Evolutionary conservation across 176 grass and related monocot genomes (phyloP).

Genomic region (Neostapfia colusana): DNA sequence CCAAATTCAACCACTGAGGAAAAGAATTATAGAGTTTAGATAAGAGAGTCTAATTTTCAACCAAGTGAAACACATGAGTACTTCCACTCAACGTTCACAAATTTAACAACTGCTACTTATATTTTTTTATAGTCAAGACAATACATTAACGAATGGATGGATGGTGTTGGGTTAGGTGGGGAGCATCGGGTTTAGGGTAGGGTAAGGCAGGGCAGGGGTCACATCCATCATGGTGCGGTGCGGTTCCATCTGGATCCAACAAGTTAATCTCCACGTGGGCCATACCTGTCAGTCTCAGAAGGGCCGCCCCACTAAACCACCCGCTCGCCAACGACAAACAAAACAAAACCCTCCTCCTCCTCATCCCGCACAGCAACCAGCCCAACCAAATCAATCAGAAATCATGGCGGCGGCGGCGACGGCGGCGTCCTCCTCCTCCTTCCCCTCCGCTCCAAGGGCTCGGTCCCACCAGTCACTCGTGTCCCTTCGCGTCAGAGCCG

Average conservation of each 20-base stretch:
- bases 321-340: background rate
- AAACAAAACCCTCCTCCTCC: background rate
- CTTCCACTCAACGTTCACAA: no score
- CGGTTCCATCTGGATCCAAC: background rate
- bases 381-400: background rate
- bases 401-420: conserved; percentile 38
- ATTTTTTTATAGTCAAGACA: no score
- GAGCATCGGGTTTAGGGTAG: no score
- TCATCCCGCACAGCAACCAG: background rate
- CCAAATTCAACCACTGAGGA: no score
- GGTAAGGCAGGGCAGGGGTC: no score
- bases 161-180: no score
- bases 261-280: background rate
- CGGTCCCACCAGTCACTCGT: background rate
- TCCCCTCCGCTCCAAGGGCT: background rate
- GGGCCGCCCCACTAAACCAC: background rate
- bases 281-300: background rate
- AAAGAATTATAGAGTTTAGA: no score
- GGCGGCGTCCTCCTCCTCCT: conserved; percentile 5
- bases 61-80: no score
- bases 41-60: no score
- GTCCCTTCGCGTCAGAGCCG: background rate
- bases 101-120: no score
- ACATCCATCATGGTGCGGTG: background rate
- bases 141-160: no score